Evolutionary conservation across 2,329 filamentous ascomycete species (phyloP).

Genomic region (Trichocomaceae sp.): DNA sequence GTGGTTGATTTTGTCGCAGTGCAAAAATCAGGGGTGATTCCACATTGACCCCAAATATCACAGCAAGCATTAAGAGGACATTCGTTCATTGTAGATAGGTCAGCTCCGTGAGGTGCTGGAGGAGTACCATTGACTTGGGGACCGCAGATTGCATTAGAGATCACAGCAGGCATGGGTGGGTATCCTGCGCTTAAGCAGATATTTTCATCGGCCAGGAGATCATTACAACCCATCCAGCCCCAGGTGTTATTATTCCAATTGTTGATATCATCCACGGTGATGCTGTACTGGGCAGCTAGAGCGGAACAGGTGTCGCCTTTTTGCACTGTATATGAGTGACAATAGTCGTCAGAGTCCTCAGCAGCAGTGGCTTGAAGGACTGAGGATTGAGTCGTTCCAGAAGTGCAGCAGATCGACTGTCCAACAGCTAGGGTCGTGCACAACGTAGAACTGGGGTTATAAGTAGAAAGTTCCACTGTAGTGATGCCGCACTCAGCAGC

Average conservation of each 20-base stretch:
- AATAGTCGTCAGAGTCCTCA: constrained; percentile 32
- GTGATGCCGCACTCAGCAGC: too few species aligned
- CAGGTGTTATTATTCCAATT: constrained; percentile 35
- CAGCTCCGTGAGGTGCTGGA: neutral
- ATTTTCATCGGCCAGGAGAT: constrained; percentile 19
- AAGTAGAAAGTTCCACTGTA: too few species aligned
- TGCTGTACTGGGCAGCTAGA: constrained; percentile 23
- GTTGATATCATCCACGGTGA: constrained; percentile 33
- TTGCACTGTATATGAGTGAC: constrained; percentile 27
- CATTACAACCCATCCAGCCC: constrained; percentile 35
- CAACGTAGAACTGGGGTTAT: too few species aligned
- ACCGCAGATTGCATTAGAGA: constrained; percentile 36
- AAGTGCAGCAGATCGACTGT: too few species aligned
- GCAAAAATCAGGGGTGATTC: constrained; percentile 40
- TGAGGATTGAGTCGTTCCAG: too few species aligned
- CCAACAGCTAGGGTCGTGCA: too few species aligned
- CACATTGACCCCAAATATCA: constrained; percentile 41
- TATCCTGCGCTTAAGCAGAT: constrained; percentile 34
- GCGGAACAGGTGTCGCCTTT: constrained; percentile 26
- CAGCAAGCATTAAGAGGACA: constrained; percentile 39
- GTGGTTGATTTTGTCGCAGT: constrained; percentile 17
- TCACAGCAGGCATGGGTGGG: constrained; percentile 30
- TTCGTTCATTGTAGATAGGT: constrained; percentile 31
- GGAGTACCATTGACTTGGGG: constrained; percentile 33
- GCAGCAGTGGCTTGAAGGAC: too few species aligned